These are phyloP conservation scores for Sporothrix schenckii DNA, from an alignment of 2,329 filamentous ascomycete genomes.

Conservation along the genomic window DNA sequence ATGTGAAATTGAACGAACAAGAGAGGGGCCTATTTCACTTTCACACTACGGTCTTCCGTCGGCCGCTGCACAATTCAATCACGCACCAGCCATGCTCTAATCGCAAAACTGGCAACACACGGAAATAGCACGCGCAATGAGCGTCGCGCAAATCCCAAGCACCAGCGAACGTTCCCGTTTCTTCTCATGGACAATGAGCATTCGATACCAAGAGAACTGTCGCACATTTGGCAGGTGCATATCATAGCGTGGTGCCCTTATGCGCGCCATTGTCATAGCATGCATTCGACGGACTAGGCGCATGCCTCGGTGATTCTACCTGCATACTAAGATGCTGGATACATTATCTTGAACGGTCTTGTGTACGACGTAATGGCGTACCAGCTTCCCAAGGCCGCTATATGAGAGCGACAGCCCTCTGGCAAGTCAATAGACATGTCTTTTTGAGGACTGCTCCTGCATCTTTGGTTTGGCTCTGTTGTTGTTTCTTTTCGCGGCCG, in stretches of 20 bases:
- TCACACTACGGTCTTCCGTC: slow-evolving; percentile 8
- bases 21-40: slow-evolving; percentile 9
- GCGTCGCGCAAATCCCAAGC: not conserved
- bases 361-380: not conserved
- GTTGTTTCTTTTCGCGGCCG: slow-evolving; percentile 7
- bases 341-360: not conserved
- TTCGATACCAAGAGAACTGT: not conserved
- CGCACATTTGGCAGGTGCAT: not conserved
- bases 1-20: slow-evolving; percentile 10
- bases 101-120: not conserved
- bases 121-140: slow-evolving; percentile 3
- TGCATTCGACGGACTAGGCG: not conserved
- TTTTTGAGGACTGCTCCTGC: not conserved
- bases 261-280: slow-evolving; percentile 4
- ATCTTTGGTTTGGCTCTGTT: not conserved
- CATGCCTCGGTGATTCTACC: slow-evolving; percentile 12
- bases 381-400: not conserved
- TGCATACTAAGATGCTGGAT: slow-evolving; percentile 1
- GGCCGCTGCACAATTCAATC: too few species aligned
- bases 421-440: not conserved
- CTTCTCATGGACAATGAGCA: not conserved
- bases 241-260: slow-evolving; percentile 1
- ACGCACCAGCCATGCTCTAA: not conserved
- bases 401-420: not conserved
- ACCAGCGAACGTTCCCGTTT: not conserved